Conservation (phyloP, 2,329 filamentous ascomycete species). For the Exophiala bonariae region DNA sequence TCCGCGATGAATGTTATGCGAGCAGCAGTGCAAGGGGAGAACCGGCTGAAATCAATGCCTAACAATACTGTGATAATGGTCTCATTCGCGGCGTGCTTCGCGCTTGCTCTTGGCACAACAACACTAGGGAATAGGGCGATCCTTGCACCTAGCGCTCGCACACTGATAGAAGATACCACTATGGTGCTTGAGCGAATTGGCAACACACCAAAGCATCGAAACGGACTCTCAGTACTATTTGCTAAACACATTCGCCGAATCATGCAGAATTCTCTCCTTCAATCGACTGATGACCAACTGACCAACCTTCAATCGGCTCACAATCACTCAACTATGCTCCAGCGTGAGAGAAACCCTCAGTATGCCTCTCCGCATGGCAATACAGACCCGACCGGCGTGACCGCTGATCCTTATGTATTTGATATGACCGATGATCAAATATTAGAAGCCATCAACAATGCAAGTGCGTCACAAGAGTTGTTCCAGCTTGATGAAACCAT, state of each 20-base stretch:
- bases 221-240: conserved; percentile 64
- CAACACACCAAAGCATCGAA: conserved; percentile 63
- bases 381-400: conserved; percentile 2
- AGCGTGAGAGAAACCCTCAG: conserved; percentile 2
- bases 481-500: conserved; percentile 61
- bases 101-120: conserved; percentile 60
- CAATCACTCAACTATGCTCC: conserved; percentile 4
- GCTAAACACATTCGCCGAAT: conserved; percentile 52
- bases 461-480: conserved; percentile 46
- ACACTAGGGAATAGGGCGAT: conserved; percentile 57
- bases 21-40: conserved; percentile 70
- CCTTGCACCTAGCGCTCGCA: conserved; percentile 62
- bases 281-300: conserved; percentile 11
- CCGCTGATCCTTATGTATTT: conserved; percentile 21
- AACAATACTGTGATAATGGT: conserved; percentile 81
- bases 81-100: conserved; percentile 70
- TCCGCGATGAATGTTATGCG: conserved; percentile 74
- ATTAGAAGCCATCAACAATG: conserved; percentile 64
- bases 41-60: conserved; percentile 70
- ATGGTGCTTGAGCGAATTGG: conserved; percentile 70
- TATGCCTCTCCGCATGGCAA: conserved; percentile 4
- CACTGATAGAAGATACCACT: conserved; percentile 67
- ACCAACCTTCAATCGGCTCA: neutral
- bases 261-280: conserved; percentile 22
- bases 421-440: conserved; percentile 71